A percentile compares a stretch with the other conserved stretches of the same genome.
Evolutionary conservation across 2,329 filamentous ascomycete species (phyloP).

Genomic region (Verticillium albo-atrum): DNA sequence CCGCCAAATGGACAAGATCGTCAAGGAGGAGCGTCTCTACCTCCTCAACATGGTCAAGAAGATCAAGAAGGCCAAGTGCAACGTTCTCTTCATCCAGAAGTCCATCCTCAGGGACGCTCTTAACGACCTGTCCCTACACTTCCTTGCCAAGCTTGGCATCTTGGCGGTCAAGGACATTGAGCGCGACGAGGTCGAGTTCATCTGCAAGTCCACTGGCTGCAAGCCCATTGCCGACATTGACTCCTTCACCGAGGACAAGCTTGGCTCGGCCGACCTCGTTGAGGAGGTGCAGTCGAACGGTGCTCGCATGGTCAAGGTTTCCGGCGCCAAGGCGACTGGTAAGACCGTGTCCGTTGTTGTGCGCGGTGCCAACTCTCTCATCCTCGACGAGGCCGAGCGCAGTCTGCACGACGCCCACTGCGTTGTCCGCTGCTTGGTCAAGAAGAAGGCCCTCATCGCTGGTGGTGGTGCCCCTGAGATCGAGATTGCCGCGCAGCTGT

Average conservation of each 20-base stretch:
- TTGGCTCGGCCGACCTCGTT: conserved; percentile 87
- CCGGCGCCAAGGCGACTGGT: conserved; percentile 76
- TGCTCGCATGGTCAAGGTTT: conserved; percentile 90
- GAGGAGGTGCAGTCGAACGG: conserved; percentile 88
- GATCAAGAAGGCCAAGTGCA: conserved; percentile 99
- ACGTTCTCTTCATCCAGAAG: conserved; percentile 96
- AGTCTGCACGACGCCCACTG: conserved; percentile 96
- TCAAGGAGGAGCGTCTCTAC: conserved; percentile 98
- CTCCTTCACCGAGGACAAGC: conserved; percentile 97
- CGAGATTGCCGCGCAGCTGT: conserved; percentile 84
- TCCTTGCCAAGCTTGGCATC: conserved; percentile 95
- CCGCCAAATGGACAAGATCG: conserved; percentile 99
- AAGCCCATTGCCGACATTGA: conserved; percentile 98
- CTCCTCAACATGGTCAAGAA: conserved; percentile 99
- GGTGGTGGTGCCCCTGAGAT: conserved; percentile 96
- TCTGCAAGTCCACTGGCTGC: conserved; percentile 98
- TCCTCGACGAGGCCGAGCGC: conserved; percentile 95
- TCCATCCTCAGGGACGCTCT: conserved; percentile 96
- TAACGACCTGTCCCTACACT: conserved; percentile 95
- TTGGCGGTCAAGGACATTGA: conserved; percentile 96
- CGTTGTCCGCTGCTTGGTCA: conserved; percentile 93
- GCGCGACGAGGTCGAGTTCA: conserved; percentile 97
- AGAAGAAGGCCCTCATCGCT: conserved; percentile 99
- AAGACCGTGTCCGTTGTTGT: conserved; percentile 95
- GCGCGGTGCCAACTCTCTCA: conserved; percentile 88